A percentile compares a stretch with the other conserved stretches of the same genome.
Conservation (phyloP, 129 eudicot genomes). For the Tagetes patula region DNA sequence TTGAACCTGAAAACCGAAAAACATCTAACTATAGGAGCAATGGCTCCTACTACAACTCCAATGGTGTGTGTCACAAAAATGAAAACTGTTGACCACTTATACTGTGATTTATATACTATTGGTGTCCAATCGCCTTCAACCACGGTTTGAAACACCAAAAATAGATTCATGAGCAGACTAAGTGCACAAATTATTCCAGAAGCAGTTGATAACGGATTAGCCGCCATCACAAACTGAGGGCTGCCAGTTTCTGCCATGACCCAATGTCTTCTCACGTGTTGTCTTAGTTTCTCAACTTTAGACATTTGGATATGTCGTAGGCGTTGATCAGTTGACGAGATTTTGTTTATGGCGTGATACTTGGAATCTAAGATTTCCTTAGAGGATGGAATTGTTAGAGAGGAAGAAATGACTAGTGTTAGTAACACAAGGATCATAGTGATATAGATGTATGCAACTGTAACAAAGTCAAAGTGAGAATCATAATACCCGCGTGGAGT, state of each 20-base stretch:
- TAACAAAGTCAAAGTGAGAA: not conserved
- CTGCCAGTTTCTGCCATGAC: constrained; percentile 28
- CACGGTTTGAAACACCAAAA: not conserved
- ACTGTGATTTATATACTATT: not conserved
- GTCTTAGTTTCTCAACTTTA: constrained; percentile 7
- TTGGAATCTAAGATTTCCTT: constrained; percentile 29
- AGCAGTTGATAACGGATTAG: constrained; percentile 14
- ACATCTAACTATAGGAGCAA: constrained; percentile 23
- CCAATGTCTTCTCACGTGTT: constrained; percentile 17
- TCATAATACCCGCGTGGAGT: not conserved
- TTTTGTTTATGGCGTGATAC: constrained; percentile 19
- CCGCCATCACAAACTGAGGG: constrained; percentile 29
- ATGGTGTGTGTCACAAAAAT: constrained; percentile 6
- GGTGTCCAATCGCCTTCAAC: not conserved
- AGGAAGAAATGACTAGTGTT: constrained; percentile 7
- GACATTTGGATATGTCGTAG: constrained; percentile 1
- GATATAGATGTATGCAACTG: not conserved
- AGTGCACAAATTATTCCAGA: constrained; percentile 17
- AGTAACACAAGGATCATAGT: constrained; percentile 15
- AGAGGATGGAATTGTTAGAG: constrained; percentile 29
- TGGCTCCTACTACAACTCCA: constrained; percentile 13
- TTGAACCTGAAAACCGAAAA: constrained; percentile 14
- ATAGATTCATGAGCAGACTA: not conserved
- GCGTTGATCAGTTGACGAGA: not conserved
- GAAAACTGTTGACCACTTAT: constrained; percentile 3